Evolutionary conservation across 2,329 filamentous ascomycete genomes (phyloP).

Genomic region (Beauveria sp.): DNA sequence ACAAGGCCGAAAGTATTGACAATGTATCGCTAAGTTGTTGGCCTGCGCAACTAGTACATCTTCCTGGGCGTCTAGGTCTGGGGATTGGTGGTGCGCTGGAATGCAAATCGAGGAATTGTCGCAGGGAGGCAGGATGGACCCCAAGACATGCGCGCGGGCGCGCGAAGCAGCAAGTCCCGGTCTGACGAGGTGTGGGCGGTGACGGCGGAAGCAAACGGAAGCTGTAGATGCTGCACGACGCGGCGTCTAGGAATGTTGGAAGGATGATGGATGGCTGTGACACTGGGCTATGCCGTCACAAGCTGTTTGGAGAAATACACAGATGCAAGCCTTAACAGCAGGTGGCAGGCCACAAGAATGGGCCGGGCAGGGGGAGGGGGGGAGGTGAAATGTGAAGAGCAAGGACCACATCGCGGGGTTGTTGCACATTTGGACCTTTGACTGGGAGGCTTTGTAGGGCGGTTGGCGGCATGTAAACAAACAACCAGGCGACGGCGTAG

Average conservation of each 20-base stretch:
- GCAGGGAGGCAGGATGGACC: slow-evolving; percentile 6
- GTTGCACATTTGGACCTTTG: slow-evolving; percentile 3
- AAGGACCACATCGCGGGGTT: slow-evolving; percentile 18
- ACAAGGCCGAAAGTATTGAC: slow-evolving; percentile 34
- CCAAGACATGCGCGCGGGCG: slow-evolving; percentile 13
- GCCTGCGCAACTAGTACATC: slow-evolving; percentile 11
- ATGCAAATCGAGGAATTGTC: slow-evolving; percentile 7
- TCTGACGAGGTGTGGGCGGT: not conserved
- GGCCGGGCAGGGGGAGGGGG: slow-evolving; percentile 13
- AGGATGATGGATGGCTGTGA: slow-evolving; percentile 5
- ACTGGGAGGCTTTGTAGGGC: not conserved
- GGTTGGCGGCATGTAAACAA: slow-evolving; percentile 22
- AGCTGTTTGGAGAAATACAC: slow-evolving; percentile 11
- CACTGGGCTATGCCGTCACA: slow-evolving; percentile 19
- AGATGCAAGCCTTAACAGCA: not conserved
- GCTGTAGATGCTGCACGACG: slow-evolving; percentile 4
- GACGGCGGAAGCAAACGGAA: not conserved
- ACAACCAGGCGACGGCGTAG: slow-evolving; percentile 26
- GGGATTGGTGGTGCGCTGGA: slow-evolving; percentile 6
- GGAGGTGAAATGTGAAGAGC: slow-evolving; percentile 9
- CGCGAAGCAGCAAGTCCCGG: not conserved
- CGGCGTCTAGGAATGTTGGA: slow-evolving; percentile 4
- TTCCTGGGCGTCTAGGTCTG: slow-evolving; percentile 3
- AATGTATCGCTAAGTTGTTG: slow-evolving; percentile 13
- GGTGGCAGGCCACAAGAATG: slow-evolving; percentile 8